Evolutionary conservation across 2,329 filamentous ascomycete species (phyloP).

Genomic region (Aureobasidium sp.): DNA sequence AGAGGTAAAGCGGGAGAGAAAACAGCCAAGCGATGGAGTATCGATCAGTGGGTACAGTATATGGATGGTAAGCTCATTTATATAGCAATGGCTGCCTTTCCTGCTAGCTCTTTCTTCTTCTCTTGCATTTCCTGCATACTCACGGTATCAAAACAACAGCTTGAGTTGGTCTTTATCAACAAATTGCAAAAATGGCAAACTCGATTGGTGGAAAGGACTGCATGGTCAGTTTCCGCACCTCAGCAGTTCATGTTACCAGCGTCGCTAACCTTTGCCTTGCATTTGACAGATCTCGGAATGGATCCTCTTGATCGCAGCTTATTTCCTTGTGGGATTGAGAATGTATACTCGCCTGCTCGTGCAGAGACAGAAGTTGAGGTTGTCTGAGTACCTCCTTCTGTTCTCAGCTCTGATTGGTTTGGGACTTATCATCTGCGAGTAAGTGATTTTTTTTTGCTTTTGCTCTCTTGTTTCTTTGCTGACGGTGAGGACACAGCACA

Average conservation of each 20-base stretch:
- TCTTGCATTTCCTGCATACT: not conserved
- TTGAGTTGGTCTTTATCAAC: not conserved
- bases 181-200: conserved; percentile 4
- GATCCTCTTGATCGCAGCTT: conserved; percentile 21
- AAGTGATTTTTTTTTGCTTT: not conserved
- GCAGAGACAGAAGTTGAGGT: conserved; percentile 23
- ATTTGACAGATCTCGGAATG: conserved; percentile 14
- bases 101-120: not conserved
- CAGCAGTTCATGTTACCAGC: not conserved
- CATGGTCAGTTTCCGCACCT: conserved; percentile 4
- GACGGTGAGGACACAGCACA: conserved; percentile 14
- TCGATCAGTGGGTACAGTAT: not conserved
- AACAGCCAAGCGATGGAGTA: not conserved
- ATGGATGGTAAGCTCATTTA: not conserved
- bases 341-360: conserved; percentile 28
- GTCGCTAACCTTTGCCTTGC: too few species aligned
- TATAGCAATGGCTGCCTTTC: not conserved
- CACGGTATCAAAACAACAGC: not conserved
- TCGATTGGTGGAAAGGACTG: conserved; percentile 13
- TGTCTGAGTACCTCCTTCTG: conserved; percentile 25
- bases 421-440: conserved; percentile 28
- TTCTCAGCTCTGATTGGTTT: conserved; percentile 25
- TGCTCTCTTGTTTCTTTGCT: not conserved
- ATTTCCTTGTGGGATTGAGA: conserved; percentile 24
- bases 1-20: not conserved